Evolutionary conservation across 352 stramenopile genomes (phyloP).

Genomic region (Globisporangium abappressorium): DNA sequence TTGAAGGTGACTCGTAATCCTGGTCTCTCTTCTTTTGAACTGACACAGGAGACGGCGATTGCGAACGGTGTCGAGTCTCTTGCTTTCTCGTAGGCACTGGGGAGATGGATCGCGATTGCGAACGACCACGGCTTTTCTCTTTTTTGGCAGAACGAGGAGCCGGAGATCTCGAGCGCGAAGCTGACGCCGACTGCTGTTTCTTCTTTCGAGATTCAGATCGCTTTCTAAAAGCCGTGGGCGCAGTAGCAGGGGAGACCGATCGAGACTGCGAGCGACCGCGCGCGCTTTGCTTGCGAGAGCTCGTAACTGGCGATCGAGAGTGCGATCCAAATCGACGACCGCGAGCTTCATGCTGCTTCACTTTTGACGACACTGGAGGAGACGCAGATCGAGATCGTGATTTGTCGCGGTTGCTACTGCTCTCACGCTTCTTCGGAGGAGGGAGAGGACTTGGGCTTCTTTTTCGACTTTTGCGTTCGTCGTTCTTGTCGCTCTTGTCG

Average conservation of each 20-base stretch:
- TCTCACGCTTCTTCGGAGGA: slow-evolving; percentile 21
- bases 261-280: slow-evolving; percentile 6
- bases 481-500: slow-evolving; percentile 8
- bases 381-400: slow-evolving; percentile 32
- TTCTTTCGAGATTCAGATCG: slow-evolving; percentile 3
- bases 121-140: background rate
- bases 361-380: background rate
- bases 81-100: background rate
- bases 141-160: background rate
- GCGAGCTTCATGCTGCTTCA: slow-evolving; percentile 21
- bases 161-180: slow-evolving; percentile 11
- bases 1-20: background rate
- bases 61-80: slow-evolving; percentile 2
- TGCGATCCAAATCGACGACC: slow-evolving; percentile 20
- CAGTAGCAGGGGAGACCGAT: slow-evolving; percentile 4
- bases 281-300: slow-evolving; percentile 18
- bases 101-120: background rate
- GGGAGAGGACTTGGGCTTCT: background rate
- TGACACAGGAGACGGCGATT: background rate
- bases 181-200: background rate
- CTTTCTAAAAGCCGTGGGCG: background rate
- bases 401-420: slow-evolving; percentile 20
- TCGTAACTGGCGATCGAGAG: slow-evolving; percentile 30
- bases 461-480: slow-evolving; percentile 1
- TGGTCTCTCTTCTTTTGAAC: background rate